Evolutionary conservation across 139 green algal genomes (phyloP), one percentile per base, ranked within the genome.

Genomic region (Eudorina sp.): DNA sequence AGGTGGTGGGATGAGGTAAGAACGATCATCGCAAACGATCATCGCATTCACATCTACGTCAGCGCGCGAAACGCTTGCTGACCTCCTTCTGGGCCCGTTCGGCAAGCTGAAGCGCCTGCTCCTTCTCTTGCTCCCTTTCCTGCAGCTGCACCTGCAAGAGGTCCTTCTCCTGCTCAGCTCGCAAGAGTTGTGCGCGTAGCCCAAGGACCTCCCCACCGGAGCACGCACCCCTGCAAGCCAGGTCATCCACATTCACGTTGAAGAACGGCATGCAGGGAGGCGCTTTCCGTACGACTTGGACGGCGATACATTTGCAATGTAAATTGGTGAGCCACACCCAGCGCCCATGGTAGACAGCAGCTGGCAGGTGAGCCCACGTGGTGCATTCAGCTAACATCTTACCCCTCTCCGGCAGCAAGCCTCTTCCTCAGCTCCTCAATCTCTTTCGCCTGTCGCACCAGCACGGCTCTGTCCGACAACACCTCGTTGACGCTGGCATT

Each of bases 371-470:
- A n/a, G 31, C 58, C 58, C 34, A n/a, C n/a, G n/a, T n/a, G n/a
- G n/a, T n/a, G n/a, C n/a, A n/a, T n/a, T n/a, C n/a, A n/a, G n/a
- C n/a, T 23, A 83, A 58, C 18, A 25, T 0, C 91, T 84, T 77
- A 95, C 92, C 93, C 92, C 79, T 81, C 90, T 21, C 55, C 62
- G 31, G 16, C 81, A 8, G 48, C 88, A n/a, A 96, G 85, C 43
- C 79, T 38, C 21, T 58, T 38, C 78, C 94, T 94, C 13, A 96
- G 93, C 70, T 96, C 92, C 89, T 97, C 95, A 73, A 98, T 98
- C 90, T 98, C 96, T n/a, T 95, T 94, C 3, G 97, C 93, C 90
- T 99, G 97, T 2, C 97, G 92, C 91, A 99, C 98, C 16, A 99
- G 90, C 60, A 96, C 90, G 21, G 94, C 94, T 0, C 95, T 96